Evolutionary conservation across 139 green algal genomes (phyloP), one percentile per base, ranked within the genome.

Genomic region (Pseudopediastrum boryanum): DNA sequence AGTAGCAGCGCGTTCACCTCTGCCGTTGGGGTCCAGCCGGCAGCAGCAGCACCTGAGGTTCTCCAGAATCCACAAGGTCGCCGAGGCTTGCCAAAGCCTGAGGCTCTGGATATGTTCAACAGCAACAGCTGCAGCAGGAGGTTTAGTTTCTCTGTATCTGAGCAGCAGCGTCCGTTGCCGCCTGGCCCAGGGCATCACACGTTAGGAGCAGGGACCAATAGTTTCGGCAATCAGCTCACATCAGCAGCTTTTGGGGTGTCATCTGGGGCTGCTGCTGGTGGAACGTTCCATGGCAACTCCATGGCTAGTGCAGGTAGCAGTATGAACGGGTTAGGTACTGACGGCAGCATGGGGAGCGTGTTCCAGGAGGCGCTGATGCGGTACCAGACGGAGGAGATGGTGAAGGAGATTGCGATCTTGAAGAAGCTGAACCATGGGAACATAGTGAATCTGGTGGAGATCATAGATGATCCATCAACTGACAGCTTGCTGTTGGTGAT

Each of bases 401-500:
- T 87, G 5, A 80, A 77, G 3, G 82, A 89, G 75, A 90, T 90
- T 12, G 86, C 86, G 23, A 87, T 93, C 42, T 73, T 93, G 70
- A 93, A 93, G 72, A 86, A 88, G 42, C 75, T 93, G 29, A 31
- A 72, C 29, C 89, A 93, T 80, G 81, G 81, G 25, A 90, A 91
- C 72, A 81, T 91, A n/a, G 82, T 91, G 29, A 84, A 85, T 64
- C 77, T 89, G 19, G 76, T 88, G 21, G 86, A 88, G 65, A 84
- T 89, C 64, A 89, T 91, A 21, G 87, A 91, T 73, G 85, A 91
- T 62, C 87, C 87, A 23, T 52, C 36, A 41, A 83, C 73, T 1
- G 85, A 89, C 77, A 87, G 78, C 59, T 71, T 91, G 77, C 80
- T 91, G 70, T 71, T 91, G 58, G 87, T 91, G 58, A 91, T 91